Conservation (phyloP, 2,329 filamentous ascomycete genomes). For the Exutisphaerella laricina region DNA sequence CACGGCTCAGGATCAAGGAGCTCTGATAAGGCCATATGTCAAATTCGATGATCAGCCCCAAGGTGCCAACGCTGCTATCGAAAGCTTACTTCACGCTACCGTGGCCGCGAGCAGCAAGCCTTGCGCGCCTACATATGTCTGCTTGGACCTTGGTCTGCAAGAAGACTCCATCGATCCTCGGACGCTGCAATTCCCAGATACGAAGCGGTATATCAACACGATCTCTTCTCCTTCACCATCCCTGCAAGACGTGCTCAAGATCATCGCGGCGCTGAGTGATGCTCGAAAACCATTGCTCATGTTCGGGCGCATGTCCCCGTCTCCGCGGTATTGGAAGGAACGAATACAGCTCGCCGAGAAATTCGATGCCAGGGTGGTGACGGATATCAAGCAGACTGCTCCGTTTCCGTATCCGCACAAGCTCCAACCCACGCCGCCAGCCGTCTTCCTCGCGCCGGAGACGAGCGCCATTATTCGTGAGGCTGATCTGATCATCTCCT, state of each 20-base stretch:
- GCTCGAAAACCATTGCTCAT: slow-evolving; percentile 16
- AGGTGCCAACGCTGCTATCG: slow-evolving; percentile 12
- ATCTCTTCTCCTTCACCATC: slow-evolving; percentile 11
- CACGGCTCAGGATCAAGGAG: slow-evolving; percentile 18
- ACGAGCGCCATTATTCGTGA: slow-evolving; percentile 12
- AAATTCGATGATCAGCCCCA: slow-evolving; percentile 22
- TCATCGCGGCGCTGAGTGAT: slow-evolving; percentile 9
- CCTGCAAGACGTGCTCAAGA: slow-evolving; percentile 5
- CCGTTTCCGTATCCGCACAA: slow-evolving; percentile 16
- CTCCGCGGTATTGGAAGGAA: slow-evolving; percentile 11
- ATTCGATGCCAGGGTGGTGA: slow-evolving; percentile 16
- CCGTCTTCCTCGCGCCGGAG: slow-evolving; percentile 11
- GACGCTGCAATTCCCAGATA: slow-evolving; percentile 12
- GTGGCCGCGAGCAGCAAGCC: slow-evolving; percentile 12
- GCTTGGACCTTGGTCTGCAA: slow-evolving; percentile 16
- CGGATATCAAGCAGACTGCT: slow-evolving; percentile 18
- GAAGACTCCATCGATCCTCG: slow-evolving; percentile 12
- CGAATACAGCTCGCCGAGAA: slow-evolving; percentile 15
- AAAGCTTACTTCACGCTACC: slow-evolving; percentile 15
- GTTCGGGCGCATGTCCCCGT: slow-evolving; percentile 13
- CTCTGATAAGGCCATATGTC: slow-evolving; percentile 14
- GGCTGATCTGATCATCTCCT: slow-evolving; percentile 20
- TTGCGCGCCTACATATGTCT: slow-evolving; percentile 18
- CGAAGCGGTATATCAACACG: slow-evolving; percentile 9
- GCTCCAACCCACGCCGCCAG: slow-evolving; percentile 11